Evolutionary conservation across 192 early-diverging fungal species (phyloP).

Genomic region (Podila epicladia): DNA sequence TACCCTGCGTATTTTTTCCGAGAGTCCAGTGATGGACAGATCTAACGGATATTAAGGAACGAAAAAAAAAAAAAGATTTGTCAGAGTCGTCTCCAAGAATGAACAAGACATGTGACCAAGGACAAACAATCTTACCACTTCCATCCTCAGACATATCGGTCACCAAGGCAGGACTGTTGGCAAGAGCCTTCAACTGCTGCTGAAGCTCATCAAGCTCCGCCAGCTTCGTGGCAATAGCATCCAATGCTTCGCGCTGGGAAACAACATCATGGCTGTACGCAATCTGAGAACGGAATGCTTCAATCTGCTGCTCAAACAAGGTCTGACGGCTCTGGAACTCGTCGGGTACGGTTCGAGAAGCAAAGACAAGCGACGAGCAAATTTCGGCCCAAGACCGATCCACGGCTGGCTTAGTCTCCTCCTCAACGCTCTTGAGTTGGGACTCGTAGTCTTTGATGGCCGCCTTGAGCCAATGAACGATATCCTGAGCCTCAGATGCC

Average conservation of each 20-base stretch:
- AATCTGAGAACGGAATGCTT: slow-evolving; percentile 5
- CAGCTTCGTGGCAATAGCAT: slow-evolving; percentile 4
- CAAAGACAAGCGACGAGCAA: slow-evolving; percentile 22
- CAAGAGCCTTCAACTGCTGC: slow-evolving; percentile 3
- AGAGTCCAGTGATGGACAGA: background rate
- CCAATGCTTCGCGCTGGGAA: slow-evolving; percentile 26
- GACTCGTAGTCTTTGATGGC: slow-evolving; percentile 11
- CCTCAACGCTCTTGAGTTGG: slow-evolving; percentile 22
- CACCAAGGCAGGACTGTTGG: background rate
- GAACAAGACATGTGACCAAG: background rate
- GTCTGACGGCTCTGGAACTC: slow-evolving; percentile 16
- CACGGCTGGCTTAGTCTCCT: slow-evolving; percentile 15
- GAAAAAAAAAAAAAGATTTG: background rate
- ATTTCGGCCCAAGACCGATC: slow-evolving; percentile 19
- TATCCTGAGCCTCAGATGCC: background rate
- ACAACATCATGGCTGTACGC: slow-evolving; percentile 26
- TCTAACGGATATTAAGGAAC: background rate
- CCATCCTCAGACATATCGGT: background rate
- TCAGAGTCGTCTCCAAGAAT: background rate
- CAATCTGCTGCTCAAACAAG: background rate
- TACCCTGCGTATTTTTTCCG: slow-evolving; percentile 6
- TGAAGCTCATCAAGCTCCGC: slow-evolving; percentile 5
- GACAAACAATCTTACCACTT: background rate
- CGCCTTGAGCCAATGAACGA: slow-evolving; percentile 10
- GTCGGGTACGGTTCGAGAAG: slow-evolving; percentile 8